These are phyloP conservation scores for Cryoendolithus antarcticus DNA, from an alignment of 2,329 filamentous ascomycete genomes.

Conservation along the genomic window DNA sequence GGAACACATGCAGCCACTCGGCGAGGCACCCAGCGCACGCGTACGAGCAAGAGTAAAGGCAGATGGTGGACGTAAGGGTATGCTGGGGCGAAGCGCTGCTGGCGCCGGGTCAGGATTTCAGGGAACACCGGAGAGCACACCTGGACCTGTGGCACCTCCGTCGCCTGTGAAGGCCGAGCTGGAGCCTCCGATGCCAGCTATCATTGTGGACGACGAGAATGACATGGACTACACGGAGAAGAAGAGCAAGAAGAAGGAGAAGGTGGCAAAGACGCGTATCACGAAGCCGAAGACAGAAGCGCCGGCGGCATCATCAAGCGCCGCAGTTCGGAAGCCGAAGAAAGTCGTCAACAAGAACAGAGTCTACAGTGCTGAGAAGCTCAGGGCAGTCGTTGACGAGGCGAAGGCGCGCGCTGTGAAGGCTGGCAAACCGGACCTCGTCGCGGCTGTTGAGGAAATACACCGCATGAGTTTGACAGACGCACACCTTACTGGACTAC, in stretches of 20 bases:
- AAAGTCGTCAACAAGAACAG: neutral
- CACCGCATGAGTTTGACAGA: slow-evolving; percentile 29
- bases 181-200: slow-evolving; percentile 15
- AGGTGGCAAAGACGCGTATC: slow-evolving; percentile 9
- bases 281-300: no score
- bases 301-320: no score
- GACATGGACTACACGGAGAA: slow-evolving; percentile 34
- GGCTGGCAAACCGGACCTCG: slow-evolving; percentile 25
- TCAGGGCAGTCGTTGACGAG: slow-evolving; percentile 27
- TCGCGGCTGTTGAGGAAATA: slow-evolving; percentile 30
- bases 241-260: slow-evolving; percentile 23
- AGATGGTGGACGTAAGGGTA: slow-evolving; percentile 29
- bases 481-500: slow-evolving; percentile 24
- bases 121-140: slow-evolving; percentile 35
- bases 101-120: slow-evolving; percentile 27
- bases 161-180: no score
- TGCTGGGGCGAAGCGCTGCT: slow-evolving; percentile 30
- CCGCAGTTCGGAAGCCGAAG: no score
- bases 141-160: slow-evolving; percentile 10
- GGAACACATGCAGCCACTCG: slow-evolving; percentile 72
- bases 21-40: slow-evolving; percentile 53
- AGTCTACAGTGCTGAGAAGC: slow-evolving; percentile 14
- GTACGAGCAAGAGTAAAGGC: slow-evolving; percentile 44
- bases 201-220: slow-evolving; percentile 31
- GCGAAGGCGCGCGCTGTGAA: slow-evolving; percentile 29